phyloP scores from a whole-genome alignment of 257 asterid genomes.

The Cinchona pubescens region DNA sequence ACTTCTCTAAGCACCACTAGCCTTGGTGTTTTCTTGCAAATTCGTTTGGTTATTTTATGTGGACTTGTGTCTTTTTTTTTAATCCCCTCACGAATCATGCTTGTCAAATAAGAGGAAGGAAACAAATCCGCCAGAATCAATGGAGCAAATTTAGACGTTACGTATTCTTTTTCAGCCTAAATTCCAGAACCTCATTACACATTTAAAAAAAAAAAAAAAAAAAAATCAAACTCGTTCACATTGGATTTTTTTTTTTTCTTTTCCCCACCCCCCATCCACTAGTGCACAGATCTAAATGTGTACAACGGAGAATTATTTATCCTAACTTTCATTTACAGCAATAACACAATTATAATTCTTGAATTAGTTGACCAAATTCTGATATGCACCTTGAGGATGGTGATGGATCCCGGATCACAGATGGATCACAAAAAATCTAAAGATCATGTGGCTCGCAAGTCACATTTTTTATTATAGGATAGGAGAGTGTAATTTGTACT shows the following conservation, averaged over 20 bases:
- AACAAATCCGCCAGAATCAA: neutral
- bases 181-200: neutral
- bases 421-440: neutral
- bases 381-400: neutral
- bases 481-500: too few relatives aligned
- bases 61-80: too few relatives aligned
- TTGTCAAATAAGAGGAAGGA: neutral
- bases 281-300: neutral
- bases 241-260: neutral
- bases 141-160: neutral
- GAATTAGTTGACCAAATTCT: constrained; percentile 1
- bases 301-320: neutral
- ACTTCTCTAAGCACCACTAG: too few relatives aligned
- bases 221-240: neutral
- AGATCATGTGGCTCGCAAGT: neutral
- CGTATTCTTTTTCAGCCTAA: neutral
- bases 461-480: neutral
- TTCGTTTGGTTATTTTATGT: too few relatives aligned
- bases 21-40: too few relatives aligned
- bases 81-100: neutral
- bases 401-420: neutral
- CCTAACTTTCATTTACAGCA: neutral
- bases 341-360: neutral
- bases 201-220: too few relatives aligned
- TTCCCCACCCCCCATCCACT: too few relatives aligned